Evolutionary conservation across 306 rosid genomes (phyloP), one percentile per base, ranked within the genome.

Genomic region (Fragaria nilgerrensis): DNA sequence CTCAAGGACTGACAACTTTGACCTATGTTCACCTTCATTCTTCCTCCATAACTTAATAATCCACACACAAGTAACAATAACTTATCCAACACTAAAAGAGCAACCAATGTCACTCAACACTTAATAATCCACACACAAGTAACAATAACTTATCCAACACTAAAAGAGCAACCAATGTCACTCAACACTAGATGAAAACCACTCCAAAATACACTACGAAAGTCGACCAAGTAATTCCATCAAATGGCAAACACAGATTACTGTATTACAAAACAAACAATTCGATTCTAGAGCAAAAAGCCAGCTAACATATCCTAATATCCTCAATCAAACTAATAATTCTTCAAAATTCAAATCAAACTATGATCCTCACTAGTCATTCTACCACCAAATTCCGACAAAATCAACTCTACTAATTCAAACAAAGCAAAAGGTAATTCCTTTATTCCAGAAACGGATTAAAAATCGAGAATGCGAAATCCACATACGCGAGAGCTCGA

Each of bases 401-500:
- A 16, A 65, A 65, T 25, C 22, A 27, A 29, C 13, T 1, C 17
- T 12, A 0, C 0, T 59, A 1, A 27, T 6, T 63, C 68, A 32
- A 52, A 34, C 47, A 36, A 43, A 53, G 34, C 65, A 20, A 55
- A 10, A 43, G n/a, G 0, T 2, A 61, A 15, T 2, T 4, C 20
- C 27, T 39, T 37, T 0, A 32, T n/a, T 52, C 41, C 25, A 23
- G 41, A 37, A 25, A 27, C 1, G 19, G 8, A n/a, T 20, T 1
- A 5, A 23, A 70, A 56, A 29, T 27, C 39, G 27, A 29, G 44
- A 76, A 76, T 65, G 62, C 36, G 19, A 41, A 70, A 70, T 8
- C 12, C 45, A 79, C 97, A 78, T 88, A 96, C 99, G 98, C 86
- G 17, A 96, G 96, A 70, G 94, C 92, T 19, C 98, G 99, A 70